Evolutionary conservation across 169 alveolate species (phyloP), one percentile per base, ranked within the genome.

Genomic region (Cryptosporidium xiaoi): DNA sequence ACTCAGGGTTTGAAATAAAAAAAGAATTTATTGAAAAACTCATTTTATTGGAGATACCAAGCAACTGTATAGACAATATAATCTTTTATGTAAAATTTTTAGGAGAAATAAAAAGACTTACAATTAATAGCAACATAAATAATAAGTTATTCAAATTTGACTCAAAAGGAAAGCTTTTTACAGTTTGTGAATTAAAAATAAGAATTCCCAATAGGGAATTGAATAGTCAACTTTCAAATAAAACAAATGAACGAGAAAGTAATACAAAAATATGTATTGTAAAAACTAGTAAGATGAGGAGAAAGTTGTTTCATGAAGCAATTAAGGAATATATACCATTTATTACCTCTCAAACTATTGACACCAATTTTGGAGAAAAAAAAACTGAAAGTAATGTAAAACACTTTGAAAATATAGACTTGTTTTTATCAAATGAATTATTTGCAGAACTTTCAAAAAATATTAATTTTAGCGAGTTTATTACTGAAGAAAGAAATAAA

Each of bases 301-400:
- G 95, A 46, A 90, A 71, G 16, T 60, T 71, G 69, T 83, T 92
- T 36, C 95, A 92, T 69, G 82, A 90, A 50, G 71, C 71, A n/a
- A 89, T 92, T 53, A 91, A 89, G 71, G 77, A 90, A 67, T 58
- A 71, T 44, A 58, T 92, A 18, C 92, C 94, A n/a, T 90, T 90
- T 62, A 82, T 94, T 66, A 95, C 71, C 24, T 77, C 87, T 58
- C 87, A 46, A 48, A 77, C 87, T 20, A 6, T 44, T 46, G 84
- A 55, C 7, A 20, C 15, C 62, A 83, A 83, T 66, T 51, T 82
- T 24, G 33, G 15, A 6, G 15, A 27, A 62, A 27, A 62, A 20
- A 29, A 24, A 62, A 15, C 7, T 20, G 44, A 2, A 7, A 62
- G 15, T 20, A 24, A 15, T 7, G 18, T 24, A 20, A 29, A 2